Percentiles rank a stretch among this genome's conserved stretches.
These are phyloP conservation scores for Juncus effusus DNA, from an alignment of 176 grass and related monocot genomes.

Conservation along the genomic window DNA sequence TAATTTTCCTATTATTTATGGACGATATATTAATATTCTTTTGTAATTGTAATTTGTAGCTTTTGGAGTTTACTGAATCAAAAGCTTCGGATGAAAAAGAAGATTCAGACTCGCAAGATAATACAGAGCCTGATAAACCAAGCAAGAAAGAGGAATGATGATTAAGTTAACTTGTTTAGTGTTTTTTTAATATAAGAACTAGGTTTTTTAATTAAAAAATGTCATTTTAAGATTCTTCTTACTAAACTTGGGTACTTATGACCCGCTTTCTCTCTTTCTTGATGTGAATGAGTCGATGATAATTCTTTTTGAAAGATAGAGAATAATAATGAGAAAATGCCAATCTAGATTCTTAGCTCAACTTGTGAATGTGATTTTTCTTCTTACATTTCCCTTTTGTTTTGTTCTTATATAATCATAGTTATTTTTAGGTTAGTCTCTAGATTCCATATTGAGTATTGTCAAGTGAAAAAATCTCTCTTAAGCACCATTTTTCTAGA, in stretches of 20 bases:
- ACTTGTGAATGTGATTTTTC: not conserved
- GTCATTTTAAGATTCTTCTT: conserved; percentile 1
- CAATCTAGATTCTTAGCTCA: conserved; percentile 18
- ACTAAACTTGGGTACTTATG: conserved; percentile 8
- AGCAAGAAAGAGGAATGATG: conserved; percentile 25
- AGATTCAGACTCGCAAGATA: conserved; percentile 16
- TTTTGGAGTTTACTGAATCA: conserved; percentile 60
- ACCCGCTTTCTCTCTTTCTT: conserved; percentile 13
- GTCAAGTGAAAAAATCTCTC: too few relatives aligned
- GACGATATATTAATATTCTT: not conserved
- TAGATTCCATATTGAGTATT: too few relatives aligned
- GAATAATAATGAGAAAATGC: conserved; percentile 9
- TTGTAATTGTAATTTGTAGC: conserved; percentile 33
- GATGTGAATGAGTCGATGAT: conserved; percentile 15
- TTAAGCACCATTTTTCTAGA: too few relatives aligned
- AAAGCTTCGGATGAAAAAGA: conserved; percentile 41
- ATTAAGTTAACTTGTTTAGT: not conserved
- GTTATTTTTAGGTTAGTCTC: too few relatives aligned
- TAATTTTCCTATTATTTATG: not conserved
- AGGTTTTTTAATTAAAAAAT: conserved; percentile 23
- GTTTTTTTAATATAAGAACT: conserved; percentile 4
- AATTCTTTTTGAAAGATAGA: conserved; percentile 20
- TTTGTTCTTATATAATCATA: too few relatives aligned
- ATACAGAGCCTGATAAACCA: not conserved
- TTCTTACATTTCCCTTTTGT: too few relatives aligned